phyloP scores from a whole-genome alignment of 768 basidiomycete species.

The Pisolithus orientalis region DNA sequence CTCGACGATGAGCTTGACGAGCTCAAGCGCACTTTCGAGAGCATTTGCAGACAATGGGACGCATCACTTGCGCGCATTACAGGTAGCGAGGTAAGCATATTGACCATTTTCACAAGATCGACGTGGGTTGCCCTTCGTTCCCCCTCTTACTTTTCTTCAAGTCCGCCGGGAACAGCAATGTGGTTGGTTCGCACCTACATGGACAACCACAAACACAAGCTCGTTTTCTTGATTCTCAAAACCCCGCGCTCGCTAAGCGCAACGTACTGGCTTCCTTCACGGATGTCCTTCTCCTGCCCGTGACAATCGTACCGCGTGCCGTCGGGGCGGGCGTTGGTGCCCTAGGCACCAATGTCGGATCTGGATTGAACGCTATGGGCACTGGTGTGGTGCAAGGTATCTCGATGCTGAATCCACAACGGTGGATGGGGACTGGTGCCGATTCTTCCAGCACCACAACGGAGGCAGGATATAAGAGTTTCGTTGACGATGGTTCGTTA shows the following conservation, averaged over 20 bases:
- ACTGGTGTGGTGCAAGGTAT: constrained; percentile 78
- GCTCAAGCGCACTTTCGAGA: constrained; percentile 67
- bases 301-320: constrained; percentile 90
- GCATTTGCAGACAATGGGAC: constrained; percentile 78
- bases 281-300: constrained; percentile 82
- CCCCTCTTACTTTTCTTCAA: constrained; percentile 3
- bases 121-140: background rate
- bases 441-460: background rate
- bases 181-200: background rate
- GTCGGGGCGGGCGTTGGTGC: constrained; percentile 64
- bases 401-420: constrained; percentile 83
- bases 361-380: constrained; percentile 60
- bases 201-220: constrained; percentile 19
- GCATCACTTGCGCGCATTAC: constrained; percentile 30
- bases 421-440: constrained; percentile 55
- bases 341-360: constrained; percentile 51
- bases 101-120: background rate
- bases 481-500: constrained; percentile 32
- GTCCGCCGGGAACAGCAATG: constrained; percentile 1
- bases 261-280: constrained; percentile 92
- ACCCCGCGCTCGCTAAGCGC: constrained; percentile 88
- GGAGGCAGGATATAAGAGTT: constrained; percentile 16
- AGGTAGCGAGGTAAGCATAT: constrained; percentile 33
- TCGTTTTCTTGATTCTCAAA: constrained; percentile 77
- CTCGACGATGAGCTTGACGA: constrained; percentile 89